phyloP scores from a whole-genome alignment of 805 yeast genomes.

The Lachancea sp. region DNA sequence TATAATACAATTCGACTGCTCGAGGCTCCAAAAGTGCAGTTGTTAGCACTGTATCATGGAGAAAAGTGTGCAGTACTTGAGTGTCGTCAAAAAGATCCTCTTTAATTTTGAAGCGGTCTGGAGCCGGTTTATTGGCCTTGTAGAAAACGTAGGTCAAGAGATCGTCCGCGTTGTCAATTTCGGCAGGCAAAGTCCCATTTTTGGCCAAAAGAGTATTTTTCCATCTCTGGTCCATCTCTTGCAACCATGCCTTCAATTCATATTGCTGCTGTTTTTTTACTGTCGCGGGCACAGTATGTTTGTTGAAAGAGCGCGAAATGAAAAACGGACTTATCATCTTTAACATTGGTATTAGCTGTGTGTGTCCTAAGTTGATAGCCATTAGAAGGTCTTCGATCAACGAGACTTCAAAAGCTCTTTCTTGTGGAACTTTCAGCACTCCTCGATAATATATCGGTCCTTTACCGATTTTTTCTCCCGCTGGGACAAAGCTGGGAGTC shows the following conservation, averaged over 20 bases:
- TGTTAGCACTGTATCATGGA: slow-evolving; percentile 24
- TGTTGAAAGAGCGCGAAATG: slow-evolving; percentile 35
- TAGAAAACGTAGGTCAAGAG: slow-evolving; percentile 23
- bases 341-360: slow-evolving; percentile 34
- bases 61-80: slow-evolving; percentile 22
- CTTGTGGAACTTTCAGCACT: slow-evolving; percentile 30
- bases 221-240: slow-evolving; percentile 27
- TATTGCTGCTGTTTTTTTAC: slow-evolving; percentile 21
- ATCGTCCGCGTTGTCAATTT: slow-evolving; percentile 17
- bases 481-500: slow-evolving; percentile 7
- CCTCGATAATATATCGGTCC: slow-evolving; percentile 15
- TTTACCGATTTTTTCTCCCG: background rate
- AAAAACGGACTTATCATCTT: slow-evolving; percentile 41
- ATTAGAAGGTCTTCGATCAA: slow-evolving; percentile 43
- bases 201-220: slow-evolving; percentile 7
- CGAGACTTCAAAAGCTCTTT: slow-evolving; percentile 36
- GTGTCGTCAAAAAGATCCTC: slow-evolving; percentile 27
- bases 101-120: slow-evolving; percentile 19
- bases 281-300: slow-evolving; percentile 23
- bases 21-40: slow-evolving; percentile 19
- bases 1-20: slow-evolving; percentile 14
- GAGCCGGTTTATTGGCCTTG: slow-evolving; percentile 16
- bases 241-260: slow-evolving; percentile 24
- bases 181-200: slow-evolving; percentile 17
- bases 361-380: slow-evolving; percentile 45